A percentile compares a stretch with the other conserved stretches of the same genome.
phyloP scores from a whole-genome alignment of 352 stramenopile species.

The Globisporangium camurandrum region DNA sequence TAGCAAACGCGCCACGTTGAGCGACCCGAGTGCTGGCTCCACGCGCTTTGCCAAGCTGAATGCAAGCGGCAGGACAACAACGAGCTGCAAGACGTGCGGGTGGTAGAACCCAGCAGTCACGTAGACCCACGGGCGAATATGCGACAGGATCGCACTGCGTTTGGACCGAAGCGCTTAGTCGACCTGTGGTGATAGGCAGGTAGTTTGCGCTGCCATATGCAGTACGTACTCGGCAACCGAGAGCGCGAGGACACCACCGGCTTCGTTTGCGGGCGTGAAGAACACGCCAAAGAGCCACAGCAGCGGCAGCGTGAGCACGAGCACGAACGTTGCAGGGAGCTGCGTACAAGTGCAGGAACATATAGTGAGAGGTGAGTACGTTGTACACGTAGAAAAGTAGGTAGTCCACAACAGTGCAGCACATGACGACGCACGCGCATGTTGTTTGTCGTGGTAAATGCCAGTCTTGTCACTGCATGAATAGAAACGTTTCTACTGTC shows the following conservation, averaged over 20 bases:
- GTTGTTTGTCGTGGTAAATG: too few species aligned
- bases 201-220: too few species aligned
- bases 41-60: slow-evolving; percentile 73
- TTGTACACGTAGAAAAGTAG: too few species aligned
- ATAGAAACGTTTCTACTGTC: too few species aligned
- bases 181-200: too few species aligned
- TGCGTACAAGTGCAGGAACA: slow-evolving; percentile 17
- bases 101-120: slow-evolving; percentile 83
- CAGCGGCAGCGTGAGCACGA: slow-evolving; percentile 55
- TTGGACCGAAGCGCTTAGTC: too few species aligned
- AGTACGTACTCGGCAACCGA: slow-evolving; percentile 69
- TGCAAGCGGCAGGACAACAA: slow-evolving; percentile 50
- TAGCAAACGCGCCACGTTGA: slow-evolving; percentile 59
- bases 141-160: slow-evolving; percentile 72
- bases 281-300: slow-evolving; percentile 67
- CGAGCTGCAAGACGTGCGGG: slow-evolving; percentile 60
- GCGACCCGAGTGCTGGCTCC: slow-evolving; percentile 56
- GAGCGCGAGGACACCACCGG: slow-evolving; percentile 58
- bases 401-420: too few species aligned
- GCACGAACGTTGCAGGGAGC: slow-evolving; percentile 59
- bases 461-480: too few species aligned
- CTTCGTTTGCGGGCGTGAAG: slow-evolving; percentile 64
- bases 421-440: too few species aligned
- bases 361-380: background rate
- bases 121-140: slow-evolving; percentile 85